Conservation (phyloP, 2,329 filamentous ascomycete genomes). For the Curvularia sp. region DNA sequence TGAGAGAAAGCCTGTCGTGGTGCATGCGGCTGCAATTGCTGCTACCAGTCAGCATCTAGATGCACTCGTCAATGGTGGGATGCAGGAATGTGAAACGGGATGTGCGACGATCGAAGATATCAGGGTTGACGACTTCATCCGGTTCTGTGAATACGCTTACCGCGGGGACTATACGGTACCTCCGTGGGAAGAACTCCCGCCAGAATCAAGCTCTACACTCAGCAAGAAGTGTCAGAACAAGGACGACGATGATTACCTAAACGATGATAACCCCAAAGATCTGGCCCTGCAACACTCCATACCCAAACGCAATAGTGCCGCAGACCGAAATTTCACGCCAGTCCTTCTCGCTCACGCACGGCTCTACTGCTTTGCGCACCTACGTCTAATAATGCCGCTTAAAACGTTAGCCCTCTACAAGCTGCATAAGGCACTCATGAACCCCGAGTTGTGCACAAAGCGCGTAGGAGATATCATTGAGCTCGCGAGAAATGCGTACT, state of each 20-base stretch:
- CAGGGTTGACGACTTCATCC: no score
- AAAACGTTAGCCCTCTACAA: not conserved
- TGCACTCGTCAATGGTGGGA: not conserved
- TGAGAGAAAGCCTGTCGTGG: no score
- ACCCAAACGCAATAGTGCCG: not conserved
- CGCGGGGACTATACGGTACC: not conserved
- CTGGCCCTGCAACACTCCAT: not conserved
- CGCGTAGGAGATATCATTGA: not conserved
- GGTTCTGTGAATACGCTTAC: not conserved
- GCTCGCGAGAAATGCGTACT: not conserved
- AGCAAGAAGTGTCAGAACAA: not conserved
- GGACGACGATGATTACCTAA: not conserved
- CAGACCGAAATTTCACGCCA: not conserved
- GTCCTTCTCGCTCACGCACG: no score
- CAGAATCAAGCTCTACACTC: not conserved
- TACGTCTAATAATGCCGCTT: no score
- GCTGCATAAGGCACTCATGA: not conserved
- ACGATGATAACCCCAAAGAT: not conserved
- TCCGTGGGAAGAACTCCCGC: not conserved
- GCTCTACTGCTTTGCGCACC: no score
- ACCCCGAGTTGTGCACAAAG: not conserved
- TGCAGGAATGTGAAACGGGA: no score
- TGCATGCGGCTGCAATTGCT: no score
- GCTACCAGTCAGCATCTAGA: not conserved
- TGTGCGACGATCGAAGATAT: no score